Conservation (phyloP, 108 stramenopile species). For the Skeletonema tropicum region DNA sequence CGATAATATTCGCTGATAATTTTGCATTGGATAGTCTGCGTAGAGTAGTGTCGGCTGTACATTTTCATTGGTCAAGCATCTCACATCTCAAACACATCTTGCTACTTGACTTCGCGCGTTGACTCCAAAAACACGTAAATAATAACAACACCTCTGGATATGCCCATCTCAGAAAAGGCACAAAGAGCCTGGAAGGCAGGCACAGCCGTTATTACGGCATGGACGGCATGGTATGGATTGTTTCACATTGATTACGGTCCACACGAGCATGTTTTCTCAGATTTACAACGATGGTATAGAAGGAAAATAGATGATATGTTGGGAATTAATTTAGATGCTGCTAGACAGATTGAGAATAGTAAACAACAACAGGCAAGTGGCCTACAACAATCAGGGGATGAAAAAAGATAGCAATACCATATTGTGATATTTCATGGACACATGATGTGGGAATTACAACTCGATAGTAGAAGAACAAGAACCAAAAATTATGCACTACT, state of each 20-base stretch:
- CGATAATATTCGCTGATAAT: too few species aligned
- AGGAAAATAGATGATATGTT: slow-evolving; percentile 40
- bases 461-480: too few species aligned
- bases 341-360: slow-evolving; percentile 11
- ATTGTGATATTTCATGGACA: neutral
- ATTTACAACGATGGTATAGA: slow-evolving; percentile 50
- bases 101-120: too few species aligned
- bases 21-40: too few species aligned
- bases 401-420: neutral
- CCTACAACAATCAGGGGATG: neutral
- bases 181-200: slow-evolving; percentile 53
- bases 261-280: slow-evolving; percentile 43
- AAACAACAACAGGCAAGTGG: slow-evolving; percentile 4
- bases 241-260: slow-evolving; percentile 51
- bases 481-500: neutral
- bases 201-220: slow-evolving; percentile 40
- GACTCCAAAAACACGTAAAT: neutral
- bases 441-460: neutral
- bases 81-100: too few species aligned
- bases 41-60: too few species aligned
- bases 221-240: slow-evolving; percentile 44
- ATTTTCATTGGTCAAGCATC: too few species aligned
- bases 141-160: neutral
- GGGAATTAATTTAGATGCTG: slow-evolving; percentile 31
- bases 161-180: slow-evolving; percentile 50